These are phyloP conservation scores for Claviceps citrina DNA, from an alignment of 2,329 filamentous ascomycete genomes.

Conservation along the genomic window DNA sequence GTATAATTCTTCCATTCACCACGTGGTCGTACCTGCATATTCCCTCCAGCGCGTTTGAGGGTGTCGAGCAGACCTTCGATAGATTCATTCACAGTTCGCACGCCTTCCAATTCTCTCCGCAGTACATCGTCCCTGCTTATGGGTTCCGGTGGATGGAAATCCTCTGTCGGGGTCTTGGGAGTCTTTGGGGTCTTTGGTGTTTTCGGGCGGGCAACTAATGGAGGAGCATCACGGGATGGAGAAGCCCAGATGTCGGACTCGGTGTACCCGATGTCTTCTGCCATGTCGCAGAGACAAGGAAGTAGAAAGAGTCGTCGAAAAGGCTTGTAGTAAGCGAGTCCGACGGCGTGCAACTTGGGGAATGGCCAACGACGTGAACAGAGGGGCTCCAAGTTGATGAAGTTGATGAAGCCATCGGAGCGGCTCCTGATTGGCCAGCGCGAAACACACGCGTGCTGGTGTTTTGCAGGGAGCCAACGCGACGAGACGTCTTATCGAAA, in stretches of 20 bases:
- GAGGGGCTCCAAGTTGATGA: no score
- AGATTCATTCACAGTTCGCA: slow-evolving; percentile 74
- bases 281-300: slow-evolving; percentile 19
- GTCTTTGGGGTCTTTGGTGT: slow-evolving; percentile 33
- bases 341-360: neutral
- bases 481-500: neutral
- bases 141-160: slow-evolving; percentile 29
- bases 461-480: neutral
- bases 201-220: slow-evolving; percentile 17
- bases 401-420: no score
- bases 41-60: slow-evolving; percentile 54
- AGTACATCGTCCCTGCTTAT: slow-evolving; percentile 57
- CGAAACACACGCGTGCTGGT: slow-evolving; percentile 1
- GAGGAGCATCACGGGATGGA: slow-evolving; percentile 20
- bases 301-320: neutral
- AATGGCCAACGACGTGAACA: neutral
- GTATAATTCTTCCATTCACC: neutral
- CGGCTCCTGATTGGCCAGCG: neutral
- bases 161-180: slow-evolving; percentile 28
- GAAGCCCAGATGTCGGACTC: slow-evolving; percentile 35
- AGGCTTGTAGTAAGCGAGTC: neutral
- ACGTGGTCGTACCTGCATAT: slow-evolving; percentile 52
- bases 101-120: slow-evolving; percentile 63
- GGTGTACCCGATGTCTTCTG: slow-evolving; percentile 29
- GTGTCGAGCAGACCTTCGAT: slow-evolving; percentile 66